These are phyloP conservation scores for Fusarium tanahbumbuense DNA, from an alignment of 2,329 filamentous ascomycete genomes.

Conservation along the genomic window DNA sequence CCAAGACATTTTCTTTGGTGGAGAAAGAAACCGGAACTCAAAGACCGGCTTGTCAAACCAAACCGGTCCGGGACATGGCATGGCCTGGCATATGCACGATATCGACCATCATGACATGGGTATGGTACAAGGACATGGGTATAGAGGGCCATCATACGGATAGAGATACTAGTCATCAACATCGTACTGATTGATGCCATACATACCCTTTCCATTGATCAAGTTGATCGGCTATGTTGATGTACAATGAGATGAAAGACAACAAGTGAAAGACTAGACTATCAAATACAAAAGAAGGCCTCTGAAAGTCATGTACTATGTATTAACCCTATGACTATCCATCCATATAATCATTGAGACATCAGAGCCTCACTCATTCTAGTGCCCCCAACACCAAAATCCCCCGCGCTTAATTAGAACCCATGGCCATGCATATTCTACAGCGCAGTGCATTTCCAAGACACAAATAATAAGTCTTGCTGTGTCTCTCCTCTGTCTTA, in stretches of 20 bases:
- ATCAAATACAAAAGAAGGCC: not conserved
- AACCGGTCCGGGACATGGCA: slow-evolving; percentile 10
- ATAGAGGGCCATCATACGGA: not conserved
- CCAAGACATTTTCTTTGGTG: slow-evolving; percentile 9
- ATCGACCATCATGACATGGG: slow-evolving; percentile 20
- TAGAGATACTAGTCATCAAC: not conserved
- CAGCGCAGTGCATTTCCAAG: not conserved
- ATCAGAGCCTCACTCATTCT: slow-evolving; percentile 23
- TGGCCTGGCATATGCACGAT: slow-evolving; percentile 28
- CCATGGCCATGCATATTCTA: slow-evolving; percentile 9
- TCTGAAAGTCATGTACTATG: not conserved
- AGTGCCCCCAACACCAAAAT: slow-evolving; percentile 13
- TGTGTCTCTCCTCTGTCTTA: slow-evolving; percentile 19
- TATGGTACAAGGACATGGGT: slow-evolving; percentile 16
- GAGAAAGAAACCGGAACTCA: slow-evolving; percentile 24
- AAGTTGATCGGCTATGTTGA: not conserved
- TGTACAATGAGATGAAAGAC: not conserved
- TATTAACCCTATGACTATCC: not conserved
- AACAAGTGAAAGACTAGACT: not conserved
- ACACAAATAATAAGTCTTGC: slow-evolving; percentile 20
- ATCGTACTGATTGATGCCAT: not conserved
- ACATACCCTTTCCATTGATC: not conserved
- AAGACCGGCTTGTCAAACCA: slow-evolving; percentile 31
- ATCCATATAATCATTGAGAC: slow-evolving; percentile 9
- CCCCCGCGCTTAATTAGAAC: slow-evolving; percentile 25